Percentiles rank a stretch among this genome's conserved stretches.
phyloP scores from a whole-genome alignment of 2,329 filamentous ascomycete genomes.

The Paracoccidioides brasiliensis region DNA sequence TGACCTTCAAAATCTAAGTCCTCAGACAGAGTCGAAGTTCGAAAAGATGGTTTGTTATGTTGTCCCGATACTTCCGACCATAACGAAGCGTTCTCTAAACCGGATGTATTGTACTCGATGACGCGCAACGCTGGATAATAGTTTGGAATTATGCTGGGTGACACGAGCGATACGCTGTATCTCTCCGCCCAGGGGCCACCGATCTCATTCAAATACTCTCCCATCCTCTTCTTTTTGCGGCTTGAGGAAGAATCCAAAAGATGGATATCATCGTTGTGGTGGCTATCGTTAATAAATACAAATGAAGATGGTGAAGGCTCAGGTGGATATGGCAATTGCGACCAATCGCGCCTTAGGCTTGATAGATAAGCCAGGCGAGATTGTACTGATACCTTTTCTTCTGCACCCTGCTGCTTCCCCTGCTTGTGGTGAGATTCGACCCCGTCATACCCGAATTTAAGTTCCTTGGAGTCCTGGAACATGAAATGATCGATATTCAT shows the following conservation, averaged over 20 bases:
- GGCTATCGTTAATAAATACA: slow-evolving; percentile 12
- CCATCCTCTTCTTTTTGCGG: slow-evolving; percentile 31
- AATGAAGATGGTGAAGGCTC: slow-evolving; percentile 11
- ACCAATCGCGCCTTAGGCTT: slow-evolving; percentile 67
- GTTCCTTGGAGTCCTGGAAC: slow-evolving; percentile 68
- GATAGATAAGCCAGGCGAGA: slow-evolving; percentile 70
- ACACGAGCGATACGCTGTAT: slow-evolving; percentile 67
- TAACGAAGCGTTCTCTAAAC: slow-evolving; percentile 46
- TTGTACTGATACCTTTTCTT: slow-evolving; percentile 45
- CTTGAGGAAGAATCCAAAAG: slow-evolving; percentile 37
- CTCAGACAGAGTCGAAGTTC: neutral
- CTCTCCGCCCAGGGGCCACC: slow-evolving; percentile 74
- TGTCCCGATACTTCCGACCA: slow-evolving; percentile 13
- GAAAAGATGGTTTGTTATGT: neutral
- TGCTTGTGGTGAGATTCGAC: slow-evolving; percentile 8
- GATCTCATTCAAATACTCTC: slow-evolving; percentile 51
- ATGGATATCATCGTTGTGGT: slow-evolving; percentile 6
- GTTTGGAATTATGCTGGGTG: slow-evolving; percentile 82
- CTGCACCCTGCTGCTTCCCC: slow-evolving; percentile 7
- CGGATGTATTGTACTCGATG: slow-evolving; percentile 84
- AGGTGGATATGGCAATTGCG: slow-evolving; percentile 51
- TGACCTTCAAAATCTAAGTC: neutral
- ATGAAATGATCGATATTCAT: slow-evolving; percentile 99
- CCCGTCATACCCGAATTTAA: slow-evolving; percentile 44
- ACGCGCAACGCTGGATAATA: slow-evolving; percentile 83